phyloP scores from a whole-genome alignment of 169 alveolate genomes.

The Theileria parva region DNA sequence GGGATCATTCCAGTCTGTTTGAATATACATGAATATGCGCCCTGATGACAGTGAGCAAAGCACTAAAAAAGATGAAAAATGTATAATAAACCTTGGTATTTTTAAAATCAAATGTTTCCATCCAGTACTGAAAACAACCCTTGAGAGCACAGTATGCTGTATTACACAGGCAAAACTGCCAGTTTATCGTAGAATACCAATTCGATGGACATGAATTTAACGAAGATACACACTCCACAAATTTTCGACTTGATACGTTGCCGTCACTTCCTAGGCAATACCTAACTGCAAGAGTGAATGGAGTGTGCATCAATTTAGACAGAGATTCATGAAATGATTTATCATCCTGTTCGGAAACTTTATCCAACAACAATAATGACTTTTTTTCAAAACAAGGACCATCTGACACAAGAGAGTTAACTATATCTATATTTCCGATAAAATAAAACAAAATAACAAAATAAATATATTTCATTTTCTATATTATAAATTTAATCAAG shows the following conservation, averaged over 20 bases:
- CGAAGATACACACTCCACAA: slow-evolving; percentile 38
- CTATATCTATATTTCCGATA: neutral
- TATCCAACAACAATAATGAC: slow-evolving; percentile 3
- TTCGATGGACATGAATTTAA: slow-evolving; percentile 35
- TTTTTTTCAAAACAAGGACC: slow-evolving; percentile 32
- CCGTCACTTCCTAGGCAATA: slow-evolving; percentile 60
- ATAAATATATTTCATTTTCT: neutral
- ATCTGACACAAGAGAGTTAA: slow-evolving; percentile 22
- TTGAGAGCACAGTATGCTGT: slow-evolving; percentile 31
- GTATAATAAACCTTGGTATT: slow-evolving; percentile 26
- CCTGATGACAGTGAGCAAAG: slow-evolving; percentile 28
- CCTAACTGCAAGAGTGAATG: slow-evolving; percentile 30
- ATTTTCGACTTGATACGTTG: slow-evolving; percentile 29
- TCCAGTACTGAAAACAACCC: slow-evolving; percentile 48
- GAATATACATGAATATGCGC: slow-evolving; percentile 20
- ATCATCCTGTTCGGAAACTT: neutral
- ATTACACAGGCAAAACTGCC: slow-evolving; percentile 61
- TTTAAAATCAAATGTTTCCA: slow-evolving; percentile 3
- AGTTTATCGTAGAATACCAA: slow-evolving; percentile 29
- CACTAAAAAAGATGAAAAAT: slow-evolving; percentile 19
- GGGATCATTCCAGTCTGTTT: slow-evolving; percentile 42
- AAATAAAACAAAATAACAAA: neutral
- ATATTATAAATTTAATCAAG: slow-evolving; percentile 3
- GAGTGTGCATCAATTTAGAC: neutral
- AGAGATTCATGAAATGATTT: slow-evolving; percentile 13